phyloP scores from a whole-genome alignment of 129 eudicot species.

The Pulicaria dysenterica region DNA sequence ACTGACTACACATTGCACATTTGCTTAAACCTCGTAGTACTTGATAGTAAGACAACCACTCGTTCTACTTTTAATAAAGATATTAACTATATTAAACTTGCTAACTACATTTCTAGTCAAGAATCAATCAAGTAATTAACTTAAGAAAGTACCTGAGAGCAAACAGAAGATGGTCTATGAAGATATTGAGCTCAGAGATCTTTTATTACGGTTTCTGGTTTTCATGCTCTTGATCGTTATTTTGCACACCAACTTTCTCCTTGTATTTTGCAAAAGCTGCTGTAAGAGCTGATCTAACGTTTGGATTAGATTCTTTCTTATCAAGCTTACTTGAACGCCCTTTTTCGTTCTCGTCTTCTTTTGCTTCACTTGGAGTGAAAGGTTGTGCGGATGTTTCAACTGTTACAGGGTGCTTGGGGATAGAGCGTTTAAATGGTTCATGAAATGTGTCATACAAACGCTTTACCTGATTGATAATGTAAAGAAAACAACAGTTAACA shows the following conservation, averaged over 20 bases:
- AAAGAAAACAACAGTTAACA: background rate
- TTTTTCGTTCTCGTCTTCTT: constrained; percentile 41
- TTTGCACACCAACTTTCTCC: constrained; percentile 43
- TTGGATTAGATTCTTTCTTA: constrained; percentile 62
- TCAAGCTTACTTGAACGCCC: constrained; percentile 47
- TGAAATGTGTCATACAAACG: constrained; percentile 90
- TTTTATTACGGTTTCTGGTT: constrained; percentile 22
- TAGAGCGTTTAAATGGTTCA: constrained; percentile 85
- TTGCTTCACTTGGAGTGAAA: constrained; percentile 39
- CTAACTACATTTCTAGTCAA: constrained; percentile 8
- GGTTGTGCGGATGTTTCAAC: constrained; percentile 44
- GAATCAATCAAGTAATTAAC: background rate
- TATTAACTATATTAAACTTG: constrained; percentile 7
- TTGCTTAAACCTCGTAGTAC: background rate
- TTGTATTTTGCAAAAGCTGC: constrained; percentile 77
- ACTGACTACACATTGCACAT: background rate
- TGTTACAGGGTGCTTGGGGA: constrained; percentile 42
- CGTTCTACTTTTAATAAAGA: background rate
- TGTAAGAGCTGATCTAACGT: constrained; percentile 76
- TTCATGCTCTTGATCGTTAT: constrained; percentile 35
- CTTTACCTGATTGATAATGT: constrained; percentile 57
- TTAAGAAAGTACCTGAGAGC: background rate
- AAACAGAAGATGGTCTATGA: background rate
- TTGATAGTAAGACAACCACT: background rate
- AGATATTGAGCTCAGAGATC: background rate